Evolutionary conservation across 164 flowering plant genomes (phyloP).

Genomic region (Kingdonia uniflora): DNA sequence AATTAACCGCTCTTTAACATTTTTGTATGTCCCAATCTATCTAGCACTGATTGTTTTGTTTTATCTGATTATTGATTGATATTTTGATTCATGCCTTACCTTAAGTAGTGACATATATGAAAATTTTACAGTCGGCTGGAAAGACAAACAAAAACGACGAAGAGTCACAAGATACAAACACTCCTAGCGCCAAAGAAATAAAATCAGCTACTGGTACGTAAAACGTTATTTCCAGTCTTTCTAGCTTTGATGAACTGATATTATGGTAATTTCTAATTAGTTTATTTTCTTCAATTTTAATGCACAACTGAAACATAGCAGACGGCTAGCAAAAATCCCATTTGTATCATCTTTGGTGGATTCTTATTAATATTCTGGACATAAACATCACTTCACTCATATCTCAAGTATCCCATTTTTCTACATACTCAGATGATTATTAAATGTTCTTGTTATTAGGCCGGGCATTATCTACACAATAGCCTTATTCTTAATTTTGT

Average conservation of each 20-base stretch:
- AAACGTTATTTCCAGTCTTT: not conserved
- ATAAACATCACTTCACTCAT: no score
- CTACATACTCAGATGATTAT: no score
- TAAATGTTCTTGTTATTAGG: no score
- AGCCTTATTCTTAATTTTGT: no score
- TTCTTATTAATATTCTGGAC: no score
- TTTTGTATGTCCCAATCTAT: not conserved
- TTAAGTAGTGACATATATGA: no score
- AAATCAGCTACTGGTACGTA: conserved; percentile 39
- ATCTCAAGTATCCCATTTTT: no score
- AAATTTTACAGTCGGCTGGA: conserved; percentile 36
- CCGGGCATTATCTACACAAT: no score
- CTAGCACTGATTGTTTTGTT: not conserved
- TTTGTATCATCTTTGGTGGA: no score
- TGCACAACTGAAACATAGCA: no score
- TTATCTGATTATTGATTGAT: not conserved
- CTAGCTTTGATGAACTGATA: not conserved
- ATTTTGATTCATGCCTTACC: no score
- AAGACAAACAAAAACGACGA: conserved; percentile 33
- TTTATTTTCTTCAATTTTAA: not conserved
- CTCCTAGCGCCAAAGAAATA: conserved; percentile 13
- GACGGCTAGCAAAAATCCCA: no score
- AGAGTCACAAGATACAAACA: conserved; percentile 23
- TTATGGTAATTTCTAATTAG: not conserved
- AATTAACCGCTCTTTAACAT: not conserved